Percentiles rank a stretch among this genome's conserved stretches.
These are phyloP conservation scores for Acer yangbiense DNA, from an alignment of 345 rosid genomes.

Conservation along the genomic window DNA sequence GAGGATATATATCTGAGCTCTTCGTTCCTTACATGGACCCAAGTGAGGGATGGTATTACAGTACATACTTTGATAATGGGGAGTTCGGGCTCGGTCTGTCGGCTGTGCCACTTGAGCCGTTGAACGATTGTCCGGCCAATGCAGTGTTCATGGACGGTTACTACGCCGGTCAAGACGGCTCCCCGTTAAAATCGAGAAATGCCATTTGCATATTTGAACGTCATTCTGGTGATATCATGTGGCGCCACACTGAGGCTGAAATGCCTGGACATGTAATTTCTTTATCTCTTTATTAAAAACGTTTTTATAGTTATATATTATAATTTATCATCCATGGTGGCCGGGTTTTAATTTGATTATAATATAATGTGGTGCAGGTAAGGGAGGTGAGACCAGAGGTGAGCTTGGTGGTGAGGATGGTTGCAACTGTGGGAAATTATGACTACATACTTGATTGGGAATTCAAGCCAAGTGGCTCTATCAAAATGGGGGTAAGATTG, in stretches of 20 bases:
- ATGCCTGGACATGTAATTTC: slow-evolving; percentile 16
- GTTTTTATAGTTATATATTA: no score
- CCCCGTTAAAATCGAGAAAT: slow-evolving; percentile 28
- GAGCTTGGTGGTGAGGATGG: slow-evolving; percentile 59
- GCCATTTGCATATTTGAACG: slow-evolving; percentile 54
- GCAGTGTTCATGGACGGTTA: slow-evolving; percentile 52
- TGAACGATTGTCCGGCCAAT: slow-evolving; percentile 47
- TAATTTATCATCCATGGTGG: no score
- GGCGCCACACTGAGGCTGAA: slow-evolving; percentile 40
- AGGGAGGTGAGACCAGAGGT: slow-evolving; percentile 55
- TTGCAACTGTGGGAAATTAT: slow-evolving; percentile 45
- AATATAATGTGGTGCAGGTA: slow-evolving; percentile 28
- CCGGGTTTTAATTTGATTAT: no score
- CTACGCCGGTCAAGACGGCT: slow-evolving; percentile 46
- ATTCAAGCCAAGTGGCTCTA: slow-evolving; percentile 58
- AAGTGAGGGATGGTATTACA: slow-evolving; percentile 43
- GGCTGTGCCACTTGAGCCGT: slow-evolving; percentile 45
- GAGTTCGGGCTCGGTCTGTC: slow-evolving; percentile 52
- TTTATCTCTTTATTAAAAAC: no score
- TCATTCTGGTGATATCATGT: slow-evolving; percentile 48
- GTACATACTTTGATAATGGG: slow-evolving; percentile 42
- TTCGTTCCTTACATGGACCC: slow-evolving; percentile 64
- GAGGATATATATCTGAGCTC: slow-evolving; percentile 52
- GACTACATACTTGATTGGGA: slow-evolving; percentile 52
- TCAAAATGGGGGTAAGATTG: slow-evolving; percentile 40